Base-by-base conservation (phyloP, 2,329 filamentous ascomycete genomes). In the Nemania sp. region DNA sequence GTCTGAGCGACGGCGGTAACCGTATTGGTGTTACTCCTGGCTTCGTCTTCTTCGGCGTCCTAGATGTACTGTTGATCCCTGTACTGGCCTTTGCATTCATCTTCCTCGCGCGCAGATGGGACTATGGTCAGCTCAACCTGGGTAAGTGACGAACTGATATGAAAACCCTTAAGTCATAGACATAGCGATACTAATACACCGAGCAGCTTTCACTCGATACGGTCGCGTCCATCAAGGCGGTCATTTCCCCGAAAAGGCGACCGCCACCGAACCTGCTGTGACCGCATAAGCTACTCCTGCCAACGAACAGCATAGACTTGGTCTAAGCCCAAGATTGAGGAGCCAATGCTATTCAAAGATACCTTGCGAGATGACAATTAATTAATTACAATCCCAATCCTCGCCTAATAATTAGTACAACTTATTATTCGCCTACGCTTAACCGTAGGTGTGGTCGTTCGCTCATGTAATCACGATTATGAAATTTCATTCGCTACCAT, bases 11-110 rank as follows among this genome's bases (percentile, higher is more conserved):
- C 60, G 80, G 79, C 31, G 77, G 77, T 24, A 81, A 82, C 66
- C 57, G 65, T 45, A 77, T 82, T 51, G 72, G 73, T 28, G 74
- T 77, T 33, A 78, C 76, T 0, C 64, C 70, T 7, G 67, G 68
- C 41, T 73, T 75, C 60, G 73, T 82, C 69, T 82, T 77, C 68
- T 82, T 79, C 56, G 80, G 80, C 40, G 69, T 82, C 36, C 72
- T 83, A 22, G 80, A 83, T 57, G 30, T 79, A 8, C 67, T 82
- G 5, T 64, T 80, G 55, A 52, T 81, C 3, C 75, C 78, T 9
- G 72, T 74, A 14, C 58, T 78, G 11, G 69, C 74, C 34, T 68
- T 74, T 20, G 68, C 69, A 49, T 73, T 79, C 61, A 54, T 81
- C 39, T 47, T 74, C 63, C 66, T 80, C 5, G 70, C 78, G 9